phyloP scores from a whole-genome alignment of 768 basidiomycete species.

The Ephemerocybe angulata region DNA sequence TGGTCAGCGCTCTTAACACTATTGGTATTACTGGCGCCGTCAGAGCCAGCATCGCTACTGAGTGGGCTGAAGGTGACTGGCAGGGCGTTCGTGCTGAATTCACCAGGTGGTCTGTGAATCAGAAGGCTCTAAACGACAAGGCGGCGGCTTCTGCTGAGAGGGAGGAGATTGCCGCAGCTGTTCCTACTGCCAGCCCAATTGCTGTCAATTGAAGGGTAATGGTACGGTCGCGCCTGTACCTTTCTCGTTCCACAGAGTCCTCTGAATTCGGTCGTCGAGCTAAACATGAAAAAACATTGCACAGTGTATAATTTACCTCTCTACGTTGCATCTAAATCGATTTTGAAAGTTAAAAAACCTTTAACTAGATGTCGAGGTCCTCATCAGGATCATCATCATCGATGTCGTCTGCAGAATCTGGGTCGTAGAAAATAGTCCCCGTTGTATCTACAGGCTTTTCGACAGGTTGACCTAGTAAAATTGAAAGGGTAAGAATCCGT shows the following conservation, averaged over 20 bases:
- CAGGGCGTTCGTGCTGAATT: conserved; percentile 6
- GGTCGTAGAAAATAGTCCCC: conserved; percentile 77
- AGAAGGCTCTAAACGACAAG: not conserved
- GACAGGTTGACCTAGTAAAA: not conserved
- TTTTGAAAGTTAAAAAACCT: too few species aligned
- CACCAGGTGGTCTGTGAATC: conserved; percentile 3
- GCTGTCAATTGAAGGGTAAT: too few species aligned
- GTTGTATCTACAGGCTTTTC: conserved; percentile 15
- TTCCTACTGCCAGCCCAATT: not conserved
- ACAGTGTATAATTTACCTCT: too few species aligned
- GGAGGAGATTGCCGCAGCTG: not conserved
- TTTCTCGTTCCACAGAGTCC: not conserved
- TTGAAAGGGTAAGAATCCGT: not conserved
- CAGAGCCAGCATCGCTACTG: not conserved
- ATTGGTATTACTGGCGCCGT: not conserved
- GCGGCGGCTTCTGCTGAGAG: not conserved
- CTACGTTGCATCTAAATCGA: too few species aligned
- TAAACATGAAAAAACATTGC: too few species aligned
- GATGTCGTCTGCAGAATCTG: conserved; percentile 90
- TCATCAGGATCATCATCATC: conserved; percentile 97
- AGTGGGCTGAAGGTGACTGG: conserved; percentile 8
- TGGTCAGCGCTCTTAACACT: not conserved
- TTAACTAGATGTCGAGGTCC: conserved; percentile 73
- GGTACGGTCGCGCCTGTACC: too few species aligned
- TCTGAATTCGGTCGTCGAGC: too few species aligned